A percentile compares a stretch with the other conserved stretches of the same genome.
Evolutionary conservation across 306 rosid genomes (phyloP).

Genomic region (Cucumis cinereus): DNA sequence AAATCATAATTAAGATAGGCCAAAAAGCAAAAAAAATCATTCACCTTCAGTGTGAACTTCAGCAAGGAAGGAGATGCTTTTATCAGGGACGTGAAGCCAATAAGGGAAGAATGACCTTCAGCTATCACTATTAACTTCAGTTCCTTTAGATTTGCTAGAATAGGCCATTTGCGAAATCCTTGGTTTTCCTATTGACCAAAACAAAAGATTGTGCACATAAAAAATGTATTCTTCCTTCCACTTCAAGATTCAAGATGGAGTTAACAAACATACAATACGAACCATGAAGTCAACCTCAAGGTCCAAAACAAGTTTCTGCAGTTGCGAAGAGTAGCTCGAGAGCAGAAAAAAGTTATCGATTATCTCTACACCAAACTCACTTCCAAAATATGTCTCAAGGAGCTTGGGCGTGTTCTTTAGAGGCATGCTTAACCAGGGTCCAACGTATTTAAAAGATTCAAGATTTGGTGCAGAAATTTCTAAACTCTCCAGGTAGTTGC

Average conservation of each 20-base stretch:
- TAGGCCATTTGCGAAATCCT: background rate
- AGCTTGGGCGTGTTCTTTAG: background rate
- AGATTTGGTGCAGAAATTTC: conserved; percentile 6
- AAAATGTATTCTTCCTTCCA: background rate
- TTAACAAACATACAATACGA: background rate
- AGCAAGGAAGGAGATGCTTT: conserved; percentile 1
- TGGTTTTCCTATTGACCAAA: background rate
- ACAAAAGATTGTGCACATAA: background rate
- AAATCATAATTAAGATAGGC: background rate
- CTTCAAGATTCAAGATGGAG: background rate
- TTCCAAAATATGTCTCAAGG: background rate
- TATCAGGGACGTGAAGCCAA: conserved; percentile 1
- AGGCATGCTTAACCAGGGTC: background rate
- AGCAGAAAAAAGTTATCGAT: background rate
- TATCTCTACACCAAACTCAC: background rate
- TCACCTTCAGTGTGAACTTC: background rate
- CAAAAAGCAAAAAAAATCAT: background rate
- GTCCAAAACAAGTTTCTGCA: background rate
- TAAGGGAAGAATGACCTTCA: background rate
- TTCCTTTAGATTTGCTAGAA: background rate
- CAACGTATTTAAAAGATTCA: conserved; percentile 1
- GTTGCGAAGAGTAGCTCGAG: background rate
- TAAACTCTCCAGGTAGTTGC: background rate
- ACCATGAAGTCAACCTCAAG: background rate
- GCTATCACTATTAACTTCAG: background rate